Evolutionary conservation across 345 rosid species (phyloP).

Genomic region (Toxicodendron radicans): DNA sequence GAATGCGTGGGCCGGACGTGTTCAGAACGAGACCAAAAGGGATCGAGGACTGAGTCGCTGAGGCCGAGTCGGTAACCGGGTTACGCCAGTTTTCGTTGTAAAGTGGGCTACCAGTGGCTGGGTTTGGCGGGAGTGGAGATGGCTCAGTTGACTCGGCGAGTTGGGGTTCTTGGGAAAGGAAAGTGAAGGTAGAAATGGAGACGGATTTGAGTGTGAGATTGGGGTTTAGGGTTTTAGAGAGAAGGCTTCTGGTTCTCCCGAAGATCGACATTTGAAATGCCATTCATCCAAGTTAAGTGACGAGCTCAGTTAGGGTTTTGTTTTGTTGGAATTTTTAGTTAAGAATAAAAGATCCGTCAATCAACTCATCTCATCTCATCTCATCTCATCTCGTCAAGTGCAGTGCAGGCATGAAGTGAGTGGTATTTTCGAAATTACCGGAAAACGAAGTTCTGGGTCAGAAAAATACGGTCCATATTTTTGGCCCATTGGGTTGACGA

Average conservation of each 20-base stretch:
- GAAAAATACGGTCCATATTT: no score
- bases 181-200: conserved; percentile 63
- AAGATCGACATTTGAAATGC: conserved; percentile 56
- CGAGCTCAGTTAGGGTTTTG: conserved; percentile 23
- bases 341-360: no score
- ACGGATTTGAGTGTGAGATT: conserved; percentile 48
- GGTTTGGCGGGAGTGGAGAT: conserved; percentile 81
- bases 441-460: background rate
- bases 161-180: conserved; percentile 69
- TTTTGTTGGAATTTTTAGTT: no score
- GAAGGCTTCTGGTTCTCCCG: conserved; percentile 37
- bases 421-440: conserved; percentile 3
- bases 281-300: conserved; percentile 37
- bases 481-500: no score
- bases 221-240: conserved; percentile 40
- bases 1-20: conserved; percentile 34
- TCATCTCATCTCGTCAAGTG: no score
- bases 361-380: no score
- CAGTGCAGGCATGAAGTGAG: no score
- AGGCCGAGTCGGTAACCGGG: conserved; percentile 38
- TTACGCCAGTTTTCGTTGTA: conserved; percentile 81
- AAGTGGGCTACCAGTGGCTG: conserved; percentile 84
- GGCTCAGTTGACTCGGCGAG: conserved; percentile 46
- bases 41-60: conserved; percentile 40
- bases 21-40: conserved; percentile 45